Evolutionary conservation across 768 basidiomycete species (phyloP).

Genomic region (Lactarius evosmus): DNA sequence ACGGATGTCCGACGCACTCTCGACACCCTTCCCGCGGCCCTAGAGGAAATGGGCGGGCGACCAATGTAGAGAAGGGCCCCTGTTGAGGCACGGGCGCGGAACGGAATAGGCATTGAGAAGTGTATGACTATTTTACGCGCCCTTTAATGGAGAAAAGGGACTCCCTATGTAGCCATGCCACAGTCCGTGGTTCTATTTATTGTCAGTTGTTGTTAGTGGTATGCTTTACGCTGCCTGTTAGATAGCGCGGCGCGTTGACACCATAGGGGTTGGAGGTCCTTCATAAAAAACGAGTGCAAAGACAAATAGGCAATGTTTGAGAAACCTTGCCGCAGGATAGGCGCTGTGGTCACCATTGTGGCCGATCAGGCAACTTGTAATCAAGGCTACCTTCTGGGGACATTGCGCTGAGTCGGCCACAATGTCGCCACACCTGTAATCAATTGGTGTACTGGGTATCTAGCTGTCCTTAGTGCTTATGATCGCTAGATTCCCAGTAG

Average conservation of each 20-base stretch:
- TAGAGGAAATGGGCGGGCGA: neutral
- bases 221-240: neutral
- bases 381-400: too few species aligned
- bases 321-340: too few species aligned
- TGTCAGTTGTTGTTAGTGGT: neutral
- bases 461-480: too few species aligned
- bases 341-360: too few species aligned
- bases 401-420: too few species aligned
- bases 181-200: neutral
- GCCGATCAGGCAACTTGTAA: too few species aligned
- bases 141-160: neutral
- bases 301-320: too few species aligned
- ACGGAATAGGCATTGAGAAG: neutral
- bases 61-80: neutral
- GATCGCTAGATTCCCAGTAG: too few species aligned
- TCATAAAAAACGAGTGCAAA: too few species aligned
- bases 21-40: neutral
- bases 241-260: conserved; percentile 3
- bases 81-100: neutral
- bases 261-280: too few species aligned
- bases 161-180: neutral
- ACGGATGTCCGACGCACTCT: neutral
- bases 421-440: too few species aligned
- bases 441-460: too few species aligned
- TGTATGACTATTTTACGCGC: conserved; percentile 1